Base-by-base conservation (phyloP, 2,329 filamentous ascomycete species). In the Alternaria hordeiaustralica region DNA sequence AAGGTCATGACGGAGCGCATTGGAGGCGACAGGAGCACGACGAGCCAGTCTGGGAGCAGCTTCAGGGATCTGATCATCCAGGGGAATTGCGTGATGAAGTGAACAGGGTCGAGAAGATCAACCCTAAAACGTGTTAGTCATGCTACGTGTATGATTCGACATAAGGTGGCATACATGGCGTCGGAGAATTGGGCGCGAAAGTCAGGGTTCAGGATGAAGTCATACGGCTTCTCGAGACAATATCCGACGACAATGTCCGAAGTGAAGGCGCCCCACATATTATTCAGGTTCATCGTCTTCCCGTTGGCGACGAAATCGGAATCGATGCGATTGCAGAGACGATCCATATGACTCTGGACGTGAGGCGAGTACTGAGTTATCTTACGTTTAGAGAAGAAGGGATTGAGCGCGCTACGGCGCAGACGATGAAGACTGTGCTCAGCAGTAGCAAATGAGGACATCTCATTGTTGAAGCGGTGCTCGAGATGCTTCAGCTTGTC, bases 331-430 rank as follows among this genome's bases (percentile, higher is more conserved):
- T 41, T 18, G 36, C 36, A 41, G 36, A 41, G 36, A n/a, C 36
- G 36, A 41, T 41, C 36, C 36, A 41, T 41, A 18, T 41, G 36
- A 41, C 36, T 18, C 36, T 41, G 36, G 36, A 41, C 36, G 36
- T 41, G 36, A 41, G 36, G 36, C 36, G 36, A 41, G 36, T 41
- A 41, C 36, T 41, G 36, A 11, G 36, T 41, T 2, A 41, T 41
- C 36, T 41, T 41, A 18, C 36, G 36, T 41, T 41, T 41, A 3
- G 58, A 26, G 73, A 71, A 23, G 44, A 64, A 12, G 41, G 23
- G 36, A 8, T 55, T 55, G 87, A 54, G 58, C 21, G 43, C n/a
- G 62, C 43, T 30, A 20, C 53, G 53, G 26, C 54, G 54, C 21
- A 56, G 41, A 56, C 54, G 45, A 25, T 60, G 57, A 26, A 60